These are phyloP conservation scores for Penicillium sp. DNA, from an alignment of 2,329 filamentous ascomycete species.

Conservation along the genomic window DNA sequence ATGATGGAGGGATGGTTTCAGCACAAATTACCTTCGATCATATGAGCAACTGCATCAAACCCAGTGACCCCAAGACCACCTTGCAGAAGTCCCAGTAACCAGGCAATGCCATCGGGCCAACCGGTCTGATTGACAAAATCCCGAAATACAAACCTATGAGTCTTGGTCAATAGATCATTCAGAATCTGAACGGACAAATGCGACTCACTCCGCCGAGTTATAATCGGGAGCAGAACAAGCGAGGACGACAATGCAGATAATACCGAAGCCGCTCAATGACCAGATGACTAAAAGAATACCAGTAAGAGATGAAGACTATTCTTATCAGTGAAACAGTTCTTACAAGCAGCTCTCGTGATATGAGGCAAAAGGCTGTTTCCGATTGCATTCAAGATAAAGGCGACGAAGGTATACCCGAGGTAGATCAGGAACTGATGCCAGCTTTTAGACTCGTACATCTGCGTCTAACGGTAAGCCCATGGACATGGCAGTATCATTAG, in stretches of 20 bases:
- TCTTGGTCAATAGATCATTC: slow-evolving; percentile 12
- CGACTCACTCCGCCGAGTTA: slow-evolving; percentile 63
- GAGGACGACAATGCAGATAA: slow-evolving; percentile 72
- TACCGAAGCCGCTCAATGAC: slow-evolving; percentile 69
- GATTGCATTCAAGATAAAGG: slow-evolving; percentile 69
- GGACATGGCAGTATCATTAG: too few species aligned
- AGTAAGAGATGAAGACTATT: too few species aligned
- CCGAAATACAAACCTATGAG: slow-evolving; percentile 56
- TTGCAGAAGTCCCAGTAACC: slow-evolving; percentile 52
- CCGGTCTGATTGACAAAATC: slow-evolving; percentile 70
- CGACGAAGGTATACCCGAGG: slow-evolving; percentile 65
- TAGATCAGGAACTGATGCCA: slow-evolving; percentile 79
- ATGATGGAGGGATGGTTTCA: not conserved
- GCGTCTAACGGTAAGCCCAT: not conserved
- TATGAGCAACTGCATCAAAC: slow-evolving; percentile 55
- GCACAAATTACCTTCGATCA: slow-evolving; percentile 51
- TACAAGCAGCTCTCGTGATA: slow-evolving; percentile 68
- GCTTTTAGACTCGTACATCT: slow-evolving; percentile 57
- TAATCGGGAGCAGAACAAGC: slow-evolving; percentile 69
- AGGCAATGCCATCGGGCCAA: slow-evolving; percentile 67
- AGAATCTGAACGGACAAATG: too few species aligned
- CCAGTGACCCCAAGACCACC: slow-evolving; percentile 60
- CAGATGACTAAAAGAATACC: slow-evolving; percentile 67
- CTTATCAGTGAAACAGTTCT: too few species aligned
- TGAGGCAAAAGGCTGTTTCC: slow-evolving; percentile 64